Evolutionary conservation across 1,284 basidiomycete genomes (phyloP), one percentile per base, ranked within the genome.

Genomic region (Ganoderma lingzhi): DNA sequence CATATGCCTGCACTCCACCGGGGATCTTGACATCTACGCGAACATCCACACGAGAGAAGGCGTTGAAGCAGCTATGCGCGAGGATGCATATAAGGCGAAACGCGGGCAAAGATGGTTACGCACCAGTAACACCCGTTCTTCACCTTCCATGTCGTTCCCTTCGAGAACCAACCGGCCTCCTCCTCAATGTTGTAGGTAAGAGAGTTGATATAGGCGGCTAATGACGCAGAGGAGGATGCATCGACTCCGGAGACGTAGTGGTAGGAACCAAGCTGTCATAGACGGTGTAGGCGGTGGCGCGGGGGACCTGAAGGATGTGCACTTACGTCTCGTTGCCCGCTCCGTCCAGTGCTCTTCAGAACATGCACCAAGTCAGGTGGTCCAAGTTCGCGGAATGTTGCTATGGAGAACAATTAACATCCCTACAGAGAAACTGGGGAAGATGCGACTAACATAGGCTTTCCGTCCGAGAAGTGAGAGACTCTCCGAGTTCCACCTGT

Each of bases 21-120:
- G 98, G 98, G 64, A 99, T 99, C 81, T 97, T 97, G 68, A 99
- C 98, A 74, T 99, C 97, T 8, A 99, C 97, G 55, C 97, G 90
- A 32, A 99, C 92, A 77, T 99, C 98, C 48, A 99, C 95, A 28
- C 98, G 86, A 53, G 96, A 97, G 80, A 99, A 99, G 17, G 98
- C 98, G 80, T 99, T 98, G 85, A 98, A 99, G 82, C 96, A 98
- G 81, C 94, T 95, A 73, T 5, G 45, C 9, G 15, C 1, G 23
- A 41, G 10, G n/a, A 19, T 48, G 39, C 14, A 41, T n/a, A 51
- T 19, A 10, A 41, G 35, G 39, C 12, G n/a, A 32, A 8, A 39
- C 5, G 39, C 10, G 41, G 32, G 32, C 8, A 4, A 37, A 48
- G 15, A 37, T 23, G n/a, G 19, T 6, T 37, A 83, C 91, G 69